Evolutionary conservation across 805 yeast species (phyloP).

Genomic region (Candida ficus): DNA sequence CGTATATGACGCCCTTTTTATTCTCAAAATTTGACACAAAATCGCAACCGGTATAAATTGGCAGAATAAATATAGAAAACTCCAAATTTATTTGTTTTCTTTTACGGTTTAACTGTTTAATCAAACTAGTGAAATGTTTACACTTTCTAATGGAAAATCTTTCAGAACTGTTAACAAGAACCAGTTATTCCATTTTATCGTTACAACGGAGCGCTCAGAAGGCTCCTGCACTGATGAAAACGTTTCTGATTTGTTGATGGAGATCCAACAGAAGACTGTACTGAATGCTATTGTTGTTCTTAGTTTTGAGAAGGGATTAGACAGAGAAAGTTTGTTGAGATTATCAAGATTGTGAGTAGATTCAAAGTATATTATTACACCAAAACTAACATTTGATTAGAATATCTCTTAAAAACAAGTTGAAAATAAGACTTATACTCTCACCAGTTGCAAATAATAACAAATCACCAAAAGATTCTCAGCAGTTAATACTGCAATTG

Average conservation of each 20-base stretch:
- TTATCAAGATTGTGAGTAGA: conserved; percentile 4
- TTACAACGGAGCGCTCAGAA: background rate
- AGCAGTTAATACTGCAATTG: background rate
- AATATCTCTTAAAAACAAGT: too few relatives aligned
- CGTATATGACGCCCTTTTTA: too few relatives aligned
- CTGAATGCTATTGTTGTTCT: background rate
- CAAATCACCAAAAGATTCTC: background rate
- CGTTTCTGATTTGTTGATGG: background rate
- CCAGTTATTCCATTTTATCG: background rate
- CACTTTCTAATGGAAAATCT: conserved; percentile 5
- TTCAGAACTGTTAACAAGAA: conserved; percentile 3
- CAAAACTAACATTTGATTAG: too few relatives aligned
- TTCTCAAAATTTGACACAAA: too few relatives aligned
- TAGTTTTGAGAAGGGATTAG: background rate
- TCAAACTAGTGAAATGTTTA: background rate
- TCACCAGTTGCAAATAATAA: background rate
- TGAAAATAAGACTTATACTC: background rate
- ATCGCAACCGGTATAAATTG: too few relatives aligned
- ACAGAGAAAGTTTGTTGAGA: background rate
- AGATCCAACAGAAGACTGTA: background rate
- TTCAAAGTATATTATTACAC: background rate
- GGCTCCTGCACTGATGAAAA: background rate
- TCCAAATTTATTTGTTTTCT: too few relatives aligned
- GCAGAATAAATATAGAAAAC: too few relatives aligned
- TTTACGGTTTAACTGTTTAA: background rate